These are phyloP conservation scores for Coix lacrymajobi DNA, from an alignment of 176 grass and related monocot genomes.

Conservation along the genomic window DNA sequence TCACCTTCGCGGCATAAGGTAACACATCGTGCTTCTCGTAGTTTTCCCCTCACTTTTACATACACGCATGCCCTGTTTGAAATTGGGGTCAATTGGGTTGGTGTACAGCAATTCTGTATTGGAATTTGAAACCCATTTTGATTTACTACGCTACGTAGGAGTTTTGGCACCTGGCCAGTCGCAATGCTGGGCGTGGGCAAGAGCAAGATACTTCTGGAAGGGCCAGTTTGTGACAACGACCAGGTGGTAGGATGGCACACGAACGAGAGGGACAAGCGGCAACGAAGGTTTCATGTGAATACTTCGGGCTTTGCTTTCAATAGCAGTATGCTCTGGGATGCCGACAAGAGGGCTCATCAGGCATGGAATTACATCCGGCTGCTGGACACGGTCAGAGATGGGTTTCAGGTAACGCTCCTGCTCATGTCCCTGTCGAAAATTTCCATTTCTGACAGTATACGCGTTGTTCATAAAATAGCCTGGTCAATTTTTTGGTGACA, in stretches of 20 bases:
- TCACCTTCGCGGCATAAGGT: constrained; percentile 42
- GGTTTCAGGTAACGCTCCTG: constrained; percentile 42
- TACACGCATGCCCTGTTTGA: background rate
- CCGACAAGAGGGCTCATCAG: constrained; percentile 48
- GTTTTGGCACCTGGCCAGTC: constrained; percentile 69
- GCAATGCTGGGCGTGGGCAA: constrained; percentile 44
- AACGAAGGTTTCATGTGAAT: constrained; percentile 48
- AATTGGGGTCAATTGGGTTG: background rate
- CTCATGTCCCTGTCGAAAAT: background rate
- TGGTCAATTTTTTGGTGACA: background rate
- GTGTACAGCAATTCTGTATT: background rate
- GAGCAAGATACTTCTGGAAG: constrained; percentile 47
- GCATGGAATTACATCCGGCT: constrained; percentile 50
- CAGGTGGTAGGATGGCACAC: constrained; percentile 66
- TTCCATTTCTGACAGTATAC: background rate
- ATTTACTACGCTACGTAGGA: constrained; percentile 7
- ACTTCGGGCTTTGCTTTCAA: constrained; percentile 72
- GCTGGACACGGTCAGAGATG: constrained; percentile 40
- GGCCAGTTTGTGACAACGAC: constrained; percentile 47
- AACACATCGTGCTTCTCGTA: background rate
- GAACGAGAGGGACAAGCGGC: constrained; percentile 29
- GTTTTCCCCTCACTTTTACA: background rate
- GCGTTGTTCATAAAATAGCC: background rate
- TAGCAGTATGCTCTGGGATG: constrained; percentile 61
- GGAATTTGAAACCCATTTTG: background rate